Percentiles rank a stretch among this genome's conserved stretches.
These are phyloP conservation scores for Stephanodiscus triporus DNA, from an alignment of 108 stramenopile species.

Conservation along the genomic window DNA sequence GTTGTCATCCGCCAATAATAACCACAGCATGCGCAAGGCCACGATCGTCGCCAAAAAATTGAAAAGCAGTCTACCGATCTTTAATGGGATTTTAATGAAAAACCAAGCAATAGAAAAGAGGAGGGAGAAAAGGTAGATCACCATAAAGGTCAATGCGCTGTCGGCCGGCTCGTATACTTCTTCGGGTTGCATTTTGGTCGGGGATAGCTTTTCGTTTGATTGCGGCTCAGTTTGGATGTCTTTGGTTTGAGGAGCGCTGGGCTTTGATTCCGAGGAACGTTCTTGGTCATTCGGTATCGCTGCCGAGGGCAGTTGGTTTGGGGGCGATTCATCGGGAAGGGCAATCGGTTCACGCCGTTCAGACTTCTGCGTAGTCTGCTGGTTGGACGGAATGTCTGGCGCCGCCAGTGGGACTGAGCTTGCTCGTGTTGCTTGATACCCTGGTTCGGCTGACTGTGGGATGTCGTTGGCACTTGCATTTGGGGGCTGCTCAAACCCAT, in stretches of 20 bases:
- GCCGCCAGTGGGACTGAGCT: too few species aligned
- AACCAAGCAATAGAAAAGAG: constrained; percentile 56
- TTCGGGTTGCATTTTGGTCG: not conserved
- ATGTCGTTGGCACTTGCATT: not conserved
- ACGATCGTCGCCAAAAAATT: constrained; percentile 13
- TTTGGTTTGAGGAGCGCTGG: not conserved
- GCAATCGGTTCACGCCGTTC: too few species aligned
- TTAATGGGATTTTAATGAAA: constrained; percentile 53
- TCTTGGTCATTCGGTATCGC: not conserved
- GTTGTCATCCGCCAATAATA: constrained; percentile 56
- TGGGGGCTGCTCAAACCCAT: not conserved
- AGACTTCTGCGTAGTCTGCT: too few species aligned
- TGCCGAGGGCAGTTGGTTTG: too few species aligned
- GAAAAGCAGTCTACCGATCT: constrained; percentile 35
- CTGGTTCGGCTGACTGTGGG: too few species aligned
- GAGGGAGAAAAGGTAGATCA: constrained; percentile 55
- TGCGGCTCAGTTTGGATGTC: not conserved
- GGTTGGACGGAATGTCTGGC: too few species aligned
- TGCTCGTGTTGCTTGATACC: too few species aligned
- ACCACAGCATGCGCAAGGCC: constrained; percentile 44
- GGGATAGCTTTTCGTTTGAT: not conserved
- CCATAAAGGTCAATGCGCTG: constrained; percentile 59
- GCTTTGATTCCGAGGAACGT: not conserved
- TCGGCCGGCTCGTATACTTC: constrained; percentile 43
- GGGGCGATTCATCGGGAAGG: too few species aligned